These are phyloP conservation scores for Triticum monococcum DNA, from an alignment of 176 grass and related monocot species.

Conservation along the genomic window DNA sequence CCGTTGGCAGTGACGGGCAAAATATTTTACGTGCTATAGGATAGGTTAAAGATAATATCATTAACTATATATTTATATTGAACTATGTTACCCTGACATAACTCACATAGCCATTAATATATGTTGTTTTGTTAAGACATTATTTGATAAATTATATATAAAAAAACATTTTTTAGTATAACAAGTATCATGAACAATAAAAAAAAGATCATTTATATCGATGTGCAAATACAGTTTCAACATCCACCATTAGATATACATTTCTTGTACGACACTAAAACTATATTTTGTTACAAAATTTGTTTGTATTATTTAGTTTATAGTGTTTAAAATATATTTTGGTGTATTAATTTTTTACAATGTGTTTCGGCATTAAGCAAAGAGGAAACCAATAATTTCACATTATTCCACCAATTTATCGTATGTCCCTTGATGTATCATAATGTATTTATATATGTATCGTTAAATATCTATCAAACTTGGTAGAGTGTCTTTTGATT, in stretches of 20 bases:
- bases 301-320: background rate
- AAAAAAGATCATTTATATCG: too few species aligned
- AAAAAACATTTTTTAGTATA: background rate
- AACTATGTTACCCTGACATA: background rate
- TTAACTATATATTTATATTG: background rate
- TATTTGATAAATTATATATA: too few species aligned
- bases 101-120: fast-evolving
- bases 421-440: background rate
- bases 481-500: background rate
- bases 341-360: background rate
- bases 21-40: too few species aligned
- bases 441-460: background rate
- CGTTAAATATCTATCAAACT: background rate
- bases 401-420: background rate
- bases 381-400: background rate
- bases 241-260: background rate
- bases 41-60: background rate
- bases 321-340: too few species aligned
- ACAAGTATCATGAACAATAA: background rate
- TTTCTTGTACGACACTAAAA: background rate
- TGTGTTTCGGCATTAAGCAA: background rate
- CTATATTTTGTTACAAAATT: background rate
- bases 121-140: too few species aligned
- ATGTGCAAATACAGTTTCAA: fast-evolving
- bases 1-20: fast-evolving